Evolutionary conservation across 345 rosid species (phyloP), one percentile per base, ranked within the genome.

Genomic region (Citropsis articulata): DNA sequence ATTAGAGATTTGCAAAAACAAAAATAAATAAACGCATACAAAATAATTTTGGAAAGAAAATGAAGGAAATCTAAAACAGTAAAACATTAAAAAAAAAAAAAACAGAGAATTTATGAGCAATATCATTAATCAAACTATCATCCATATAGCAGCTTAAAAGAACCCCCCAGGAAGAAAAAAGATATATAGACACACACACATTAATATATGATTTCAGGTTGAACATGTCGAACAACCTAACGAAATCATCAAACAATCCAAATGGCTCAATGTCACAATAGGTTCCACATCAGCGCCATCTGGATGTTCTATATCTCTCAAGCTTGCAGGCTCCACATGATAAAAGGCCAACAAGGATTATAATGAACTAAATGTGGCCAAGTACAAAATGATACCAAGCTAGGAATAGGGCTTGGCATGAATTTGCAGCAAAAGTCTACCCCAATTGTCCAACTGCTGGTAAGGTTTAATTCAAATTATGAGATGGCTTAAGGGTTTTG

Each of bases 1-100:
- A 81, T 42, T 62, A 77, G 25, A 66, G 35, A 76, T 61, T 70
- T 55, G 62, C 12, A n/a, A 42, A 72, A 69, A 59, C 7, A 28
- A 33, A 72, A 69, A 59, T 18, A 69, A 73, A 67, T 16, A 50
- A 59, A 72, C 28, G 10, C 59, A 56, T 19, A 63, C 19, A 75
- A 27, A 74, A 73, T 28, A 77, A n/a, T 25, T 56, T 36, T 31
- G 2, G 24, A 81, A 28, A 55, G 50, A 64, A 7, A 63, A 18
- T 8, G 28, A 14, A 27, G 33, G 31, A 75, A 75, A 10, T 45
- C 45, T 35, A 75, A 33, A 40, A 30, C 63, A 63, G 14, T 64
- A 30, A 48, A 48, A 16, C 31, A 33, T 31, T 14, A 33, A 16
- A 66, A 16, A 35, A 24, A 33, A 1, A 19, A 76, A 8, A 50